Conservation (phyloP, 306 rosid species). For the Oxytropis ochrocephala region DNA sequence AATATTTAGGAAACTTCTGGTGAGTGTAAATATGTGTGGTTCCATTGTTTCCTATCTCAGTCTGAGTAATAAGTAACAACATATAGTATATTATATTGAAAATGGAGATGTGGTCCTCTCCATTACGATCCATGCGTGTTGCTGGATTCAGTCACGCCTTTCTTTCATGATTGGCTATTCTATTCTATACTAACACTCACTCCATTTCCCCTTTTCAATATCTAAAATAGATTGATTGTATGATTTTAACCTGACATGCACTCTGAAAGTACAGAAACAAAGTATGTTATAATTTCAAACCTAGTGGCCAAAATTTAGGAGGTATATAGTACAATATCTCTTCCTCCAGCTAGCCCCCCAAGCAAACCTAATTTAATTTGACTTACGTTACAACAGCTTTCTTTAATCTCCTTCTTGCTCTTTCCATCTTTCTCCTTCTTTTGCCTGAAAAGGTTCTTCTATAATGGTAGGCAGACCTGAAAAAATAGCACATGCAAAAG, state of each 20-base stretch:
- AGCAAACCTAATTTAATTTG: neutral
- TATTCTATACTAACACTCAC: neutral
- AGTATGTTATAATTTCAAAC: neutral
- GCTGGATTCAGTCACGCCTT: conserved; percentile 12
- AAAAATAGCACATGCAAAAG: conserved; percentile 26
- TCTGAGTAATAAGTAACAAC: neutral
- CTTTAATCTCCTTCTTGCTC: conserved; percentile 39
- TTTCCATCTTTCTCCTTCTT: conserved; percentile 51
- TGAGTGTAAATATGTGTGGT: neutral
- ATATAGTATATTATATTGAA: neutral
- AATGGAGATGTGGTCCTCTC: conserved; percentile 49
- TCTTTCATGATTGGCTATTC: neutral
- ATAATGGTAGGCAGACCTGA: conserved; percentile 53
- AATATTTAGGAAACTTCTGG: neutral
- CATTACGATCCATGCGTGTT: conserved; percentile 6
- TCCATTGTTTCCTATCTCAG: neutral
- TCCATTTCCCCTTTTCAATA: conserved; percentile 11
- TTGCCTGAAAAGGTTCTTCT: conserved; percentile 39
- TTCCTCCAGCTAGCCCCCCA: neutral
- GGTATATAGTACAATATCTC: conserved; percentile 1
- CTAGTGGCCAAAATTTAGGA: conserved; percentile 15
- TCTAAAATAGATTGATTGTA: neutral
- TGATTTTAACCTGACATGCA: neutral
- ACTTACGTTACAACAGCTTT: conserved; percentile 17
- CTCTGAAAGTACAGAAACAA: conserved; percentile 7